Evolutionary conservation across 768 basidiomycete genomes (phyloP), one percentile per base, ranked within the genome.

Genomic region (Cystobasidium ongulense): DNA sequence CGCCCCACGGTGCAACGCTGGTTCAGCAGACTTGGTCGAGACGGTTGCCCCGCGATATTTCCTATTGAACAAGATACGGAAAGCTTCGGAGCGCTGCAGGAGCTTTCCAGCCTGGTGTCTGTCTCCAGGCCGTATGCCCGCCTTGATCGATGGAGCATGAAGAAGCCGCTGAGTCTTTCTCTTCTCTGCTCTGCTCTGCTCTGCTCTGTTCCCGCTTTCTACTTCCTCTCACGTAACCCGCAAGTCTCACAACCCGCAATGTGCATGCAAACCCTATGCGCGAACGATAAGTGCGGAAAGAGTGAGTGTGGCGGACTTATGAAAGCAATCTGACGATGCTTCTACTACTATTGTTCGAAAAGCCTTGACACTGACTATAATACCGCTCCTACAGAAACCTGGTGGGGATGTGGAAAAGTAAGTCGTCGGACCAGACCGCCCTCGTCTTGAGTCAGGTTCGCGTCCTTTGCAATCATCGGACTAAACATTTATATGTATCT

Each of bases 401-500:
- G 65, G 65, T 67, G 65, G 65, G 65, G 65, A 5, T 67, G 65
- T 33, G 65, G 65, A 27, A 39, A 67, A 43, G 65, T 67, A 41
- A 52, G 65, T 53, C 11, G 23, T 5, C n/a, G n/a, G n/a, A 13
- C 11, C 8, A n/a, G 25, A 63, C 15, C 15, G n/a, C 27, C 7
- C 27, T n/a, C n/a, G 7, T 54, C n/a, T 54, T 7, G 5, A 63
- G 8, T 10, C 23, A 36, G 57, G 29, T 17, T 21, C 63, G 25
- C 63, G 63, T 7, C 52, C 52, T 23, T 5, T 23, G 27, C 52
- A 29, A 54, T 54, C n/a, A 66, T 15, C 18, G 33, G 8, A 31
- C 36, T 15, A 8, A 64, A 13, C 35, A 64, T 25, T 53, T 53
- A 27, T 46, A 29, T 36, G 53, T 5, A 41, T 2, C 63, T 39